Percentiles rank a stretch among this genome's conserved stretches.
Evolutionary conservation across 768 basidiomycete genomes (phyloP).

Genomic region (Kwoniella sp.): DNA sequence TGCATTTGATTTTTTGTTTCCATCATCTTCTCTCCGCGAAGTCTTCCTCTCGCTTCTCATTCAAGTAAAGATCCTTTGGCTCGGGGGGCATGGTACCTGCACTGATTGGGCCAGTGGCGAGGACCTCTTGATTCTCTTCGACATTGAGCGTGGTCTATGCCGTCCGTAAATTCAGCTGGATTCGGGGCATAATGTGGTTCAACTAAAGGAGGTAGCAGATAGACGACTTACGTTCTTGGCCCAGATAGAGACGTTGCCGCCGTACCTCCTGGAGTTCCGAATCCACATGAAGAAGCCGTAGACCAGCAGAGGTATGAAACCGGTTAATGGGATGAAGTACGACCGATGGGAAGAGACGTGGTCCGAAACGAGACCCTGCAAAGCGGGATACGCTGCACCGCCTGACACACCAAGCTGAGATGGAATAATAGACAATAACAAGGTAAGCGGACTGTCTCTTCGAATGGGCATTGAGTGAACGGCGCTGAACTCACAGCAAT

Average conservation of each 20-base stretch:
- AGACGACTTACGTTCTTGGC: conserved; percentile 4
- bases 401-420: conserved; percentile 23
- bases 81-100: not conserved
- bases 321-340: conserved; percentile 30
- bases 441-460: not conserved
- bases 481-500: conserved; percentile 9
- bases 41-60: not conserved
- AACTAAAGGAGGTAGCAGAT: too few species aligned
- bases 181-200: not conserved
- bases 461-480: too few species aligned
- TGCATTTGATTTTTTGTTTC: too few species aligned
- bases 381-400: conserved; percentile 29
- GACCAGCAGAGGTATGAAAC: conserved; percentile 24
- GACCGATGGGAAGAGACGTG: conserved; percentile 18
- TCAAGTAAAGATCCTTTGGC: not conserved
- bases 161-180: not conserved
- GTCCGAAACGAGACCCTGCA: conserved; percentile 26
- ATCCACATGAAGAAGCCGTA: conserved; percentile 38
- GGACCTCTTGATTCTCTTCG: conserved; percentile 2
- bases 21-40: not conserved
- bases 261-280: conserved; percentile 21
- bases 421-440: not conserved
- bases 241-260: conserved; percentile 26
- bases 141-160: conserved; percentile 7
- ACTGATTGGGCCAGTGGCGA: not conserved